Base-by-base conservation (phyloP, 225 moss, liverwort and hornwort genomes). In the Pseudisothecium myosuroides region DNA sequence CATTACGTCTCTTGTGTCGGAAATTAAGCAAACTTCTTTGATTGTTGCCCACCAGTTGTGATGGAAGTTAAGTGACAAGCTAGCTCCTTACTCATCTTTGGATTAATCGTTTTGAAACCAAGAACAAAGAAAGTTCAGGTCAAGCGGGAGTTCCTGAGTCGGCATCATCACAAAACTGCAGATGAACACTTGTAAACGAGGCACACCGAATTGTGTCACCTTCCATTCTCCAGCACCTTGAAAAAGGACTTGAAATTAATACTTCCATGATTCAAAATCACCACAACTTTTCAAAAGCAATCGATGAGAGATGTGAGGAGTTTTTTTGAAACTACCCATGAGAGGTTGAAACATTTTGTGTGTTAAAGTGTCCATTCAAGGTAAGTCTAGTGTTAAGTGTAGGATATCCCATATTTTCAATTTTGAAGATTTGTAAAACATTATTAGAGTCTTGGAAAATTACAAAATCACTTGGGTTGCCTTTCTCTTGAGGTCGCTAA, bases 361-460 rank as follows among this genome's bases (percentile, higher is more conserved):
- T 20, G 6, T 61, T 13, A 19, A 60, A 20, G 55, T n/a, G 29
- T 60, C 2, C 28, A 24, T 81, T 41, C 3, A 41, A 80, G 12
- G 23, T 9, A 24, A 37, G 9, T 54, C 1, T 52, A 28, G 13
- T 76, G 13, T 76, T 54, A 23, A 23, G 1, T 24, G 1, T 24
- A 26, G 1, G 5, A 1, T 55, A n/a, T 6, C 24, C 1, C 26
- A 55, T 54, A 3, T 55, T 77, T 1, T 77, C 14, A 77, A 54
- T 14, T 36, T 36, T 54, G 21, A 55, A 37, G 9, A 36, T n/a
- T 55, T 55, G 14, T 24, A 23, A 77, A 77, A 77, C 22, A 77
- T 77, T 52, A 14, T 0, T 52, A 34, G 2, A 52, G 1, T 54
- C 8, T 50, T 0, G 1, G 0, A 1, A 76, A 52, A 52, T 36